Base-by-base conservation (phyloP, 1,284 basidiomycete species). In the Sporisorium scitamineum region DNA sequence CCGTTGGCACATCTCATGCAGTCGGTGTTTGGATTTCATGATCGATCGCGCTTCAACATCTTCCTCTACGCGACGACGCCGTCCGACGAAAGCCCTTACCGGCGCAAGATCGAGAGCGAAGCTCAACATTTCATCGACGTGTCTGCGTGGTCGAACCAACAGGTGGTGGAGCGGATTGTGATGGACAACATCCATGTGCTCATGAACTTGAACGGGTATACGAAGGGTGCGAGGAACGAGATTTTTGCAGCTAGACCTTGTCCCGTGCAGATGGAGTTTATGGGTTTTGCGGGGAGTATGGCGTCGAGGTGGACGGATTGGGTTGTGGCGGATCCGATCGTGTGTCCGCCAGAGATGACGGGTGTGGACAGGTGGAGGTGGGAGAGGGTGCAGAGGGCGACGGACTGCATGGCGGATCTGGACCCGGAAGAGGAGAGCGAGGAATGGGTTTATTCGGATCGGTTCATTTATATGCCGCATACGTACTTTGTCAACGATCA, bases 401-500 rank as follows among this genome's bases (percentile, higher is more conserved):
- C 85, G 10, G 88, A 84, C 78, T 86, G 85, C 59, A 86, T 86
- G 58, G 88, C 88, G 41, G 87, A 88, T 47, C 76, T 87, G 9
- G 90, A 91, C 80, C 90, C 90, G 0, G 89, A 90, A 58, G 86
- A 86, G 11, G 59, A 76, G 0, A 84, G 83, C 8, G 86, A 88
- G 14, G 85, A 87, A 44, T 91, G 90, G 89, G 87, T 89, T 59
- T 91, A 90, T 63, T 84, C 85, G 7, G 86, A 87, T 54, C 85
- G 86, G 47, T 84, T 80, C 58, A 76, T 67, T 54, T 79, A 84
- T 61, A 88, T 90, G 86, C 89, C 90, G 83, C 88, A 77, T 78
- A 88, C 89, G 16, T 91, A 90, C 81, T 90, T 91, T 79, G 89
- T 88, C 41, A 89, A 89, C 24, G 90, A 91, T 71, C 90, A 91